These are phyloP conservation scores for Scedosporium aurantiacum DNA, from an alignment of 2,329 filamentous ascomycete species.

Conservation along the genomic window DNA sequence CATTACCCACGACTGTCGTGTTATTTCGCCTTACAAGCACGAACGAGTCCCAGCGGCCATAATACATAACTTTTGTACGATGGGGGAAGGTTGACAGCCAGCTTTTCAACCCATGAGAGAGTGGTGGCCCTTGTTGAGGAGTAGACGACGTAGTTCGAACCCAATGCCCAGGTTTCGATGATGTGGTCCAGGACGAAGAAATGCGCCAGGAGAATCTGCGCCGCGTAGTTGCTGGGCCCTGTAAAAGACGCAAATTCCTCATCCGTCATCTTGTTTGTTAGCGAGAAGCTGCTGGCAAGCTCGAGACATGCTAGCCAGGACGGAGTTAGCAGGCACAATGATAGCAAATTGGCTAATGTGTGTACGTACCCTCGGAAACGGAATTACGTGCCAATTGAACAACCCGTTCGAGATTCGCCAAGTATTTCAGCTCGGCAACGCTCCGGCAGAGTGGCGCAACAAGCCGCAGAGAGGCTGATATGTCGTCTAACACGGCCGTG, in stretches of 20 bases:
- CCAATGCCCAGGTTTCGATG: neutral
- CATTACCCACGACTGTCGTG: too few relatives aligned
- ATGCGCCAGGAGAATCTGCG: conserved; percentile 7
- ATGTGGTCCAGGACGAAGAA: conserved; percentile 10
- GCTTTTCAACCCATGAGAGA: neutral
- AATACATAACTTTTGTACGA: neutral
- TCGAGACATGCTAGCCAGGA: conserved; percentile 6
- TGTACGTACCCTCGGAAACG: neutral
- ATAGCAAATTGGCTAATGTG: neutral
- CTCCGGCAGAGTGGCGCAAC: neutral
- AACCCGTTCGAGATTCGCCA: neutral
- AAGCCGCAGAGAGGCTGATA: conserved; percentile 2
- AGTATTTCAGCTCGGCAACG: neutral
- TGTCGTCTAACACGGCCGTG: neutral
- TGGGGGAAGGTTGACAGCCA: neutral
- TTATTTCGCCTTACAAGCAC: neutral
- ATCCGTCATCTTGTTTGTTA: conserved; percentile 10
- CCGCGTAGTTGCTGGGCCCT: conserved; percentile 1
- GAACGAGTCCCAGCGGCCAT: neutral
- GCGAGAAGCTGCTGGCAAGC: conserved; percentile 5
- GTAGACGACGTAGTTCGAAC: conserved; percentile 5
- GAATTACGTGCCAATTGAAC: neutral
- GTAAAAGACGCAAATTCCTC: conserved; percentile 7
- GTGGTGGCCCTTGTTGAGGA: neutral
- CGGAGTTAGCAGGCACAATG: neutral